Evolutionary conservation across 1,284 basidiomycete genomes (phyloP).

Genomic region (Sanguinoderma infundibulare): DNA sequence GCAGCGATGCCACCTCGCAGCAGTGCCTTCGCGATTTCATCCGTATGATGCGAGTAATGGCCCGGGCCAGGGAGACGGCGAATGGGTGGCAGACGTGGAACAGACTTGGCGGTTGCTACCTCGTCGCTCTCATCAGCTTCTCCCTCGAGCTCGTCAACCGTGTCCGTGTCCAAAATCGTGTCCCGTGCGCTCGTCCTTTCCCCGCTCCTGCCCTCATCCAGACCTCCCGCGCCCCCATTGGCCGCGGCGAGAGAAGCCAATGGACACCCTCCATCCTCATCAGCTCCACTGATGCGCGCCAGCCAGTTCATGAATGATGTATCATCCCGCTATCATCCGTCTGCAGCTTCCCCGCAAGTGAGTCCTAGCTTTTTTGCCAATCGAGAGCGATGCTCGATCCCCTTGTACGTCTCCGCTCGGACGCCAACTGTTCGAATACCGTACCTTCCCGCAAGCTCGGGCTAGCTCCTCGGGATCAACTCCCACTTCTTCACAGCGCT

Average conservation of each 20-base stretch:
- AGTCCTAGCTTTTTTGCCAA: background rate
- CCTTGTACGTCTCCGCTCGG: background rate
- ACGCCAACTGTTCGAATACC: background rate
- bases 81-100: background rate
- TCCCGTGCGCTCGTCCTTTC: slow-evolving; percentile 12
- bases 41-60: no score
- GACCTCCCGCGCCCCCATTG: slow-evolving; percentile 12
- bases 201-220: background rate
- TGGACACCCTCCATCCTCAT: slow-evolving; percentile 12
- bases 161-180: slow-evolving; percentile 17
- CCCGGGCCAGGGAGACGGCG: no score
- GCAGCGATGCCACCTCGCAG: background rate
- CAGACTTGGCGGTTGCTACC: slow-evolving; percentile 26
- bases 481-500: background rate
- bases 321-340: slow-evolving; percentile 19
- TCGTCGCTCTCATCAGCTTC: slow-evolving; percentile 25
- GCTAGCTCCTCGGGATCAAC: no score
- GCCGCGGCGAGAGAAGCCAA: slow-evolving; percentile 11
- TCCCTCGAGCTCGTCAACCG: slow-evolving; percentile 25
- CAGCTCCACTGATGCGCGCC: slow-evolving; percentile 25
- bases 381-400: slow-evolving; percentile 8
- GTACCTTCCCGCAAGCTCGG: background rate
- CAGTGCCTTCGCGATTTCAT: no score
- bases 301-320: slow-evolving; percentile 19
- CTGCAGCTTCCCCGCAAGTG: slow-evolving; percentile 11